Base-by-base conservation (phyloP, 1,139 yeast species). In the Saccharomyces uvarum region DNA sequence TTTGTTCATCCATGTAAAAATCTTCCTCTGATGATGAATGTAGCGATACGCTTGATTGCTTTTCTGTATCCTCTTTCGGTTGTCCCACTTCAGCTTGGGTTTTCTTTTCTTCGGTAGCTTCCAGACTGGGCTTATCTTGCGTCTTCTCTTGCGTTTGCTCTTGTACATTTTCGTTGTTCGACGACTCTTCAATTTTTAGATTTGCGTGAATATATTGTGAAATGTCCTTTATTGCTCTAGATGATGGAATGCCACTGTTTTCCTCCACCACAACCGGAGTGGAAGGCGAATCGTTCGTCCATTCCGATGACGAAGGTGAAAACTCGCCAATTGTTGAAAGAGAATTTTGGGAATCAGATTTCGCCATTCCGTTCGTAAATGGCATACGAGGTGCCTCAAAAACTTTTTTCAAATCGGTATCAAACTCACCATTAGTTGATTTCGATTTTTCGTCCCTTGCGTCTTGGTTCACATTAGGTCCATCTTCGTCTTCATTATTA, bases 261-360 rank as follows among this genome's bases (percentile, higher is more conserved):
- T 52, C 57, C 1, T 50, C 49, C n/a, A 46, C 46, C 13, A 46
- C 46, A 9, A 46, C 51, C 29, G 56, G 56, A 28, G 58, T 57
- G 9, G 60, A 63, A 11, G 71, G 71, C 3, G 70, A 68, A 29
- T 68, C 72, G 51, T 62, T 66, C 1, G 70, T 66, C 61, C 72
- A 67, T 52, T 74, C 77, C 1, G 76, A 71, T 1, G 76, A 72
- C 11, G 75, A 72, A 14, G 78, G 77, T 1, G 77, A 74, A 59
- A 70, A 75, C 24, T 75, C 76, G 1, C 78, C 78, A 47, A 75
- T 74, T 2, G 76, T 63, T 4, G 70, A 63, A 29, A 69, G 61
- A 13, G 73, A 65, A 54, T 64, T 58, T 41, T 65, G 62, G 3
- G 70, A 67, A 47, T 60, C 62, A 0, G 71, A 68, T 16, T 59